phyloP scores from a whole-genome alignment of 495 filamentous ascomycete species.

The Trichoderma parareesei region DNA sequence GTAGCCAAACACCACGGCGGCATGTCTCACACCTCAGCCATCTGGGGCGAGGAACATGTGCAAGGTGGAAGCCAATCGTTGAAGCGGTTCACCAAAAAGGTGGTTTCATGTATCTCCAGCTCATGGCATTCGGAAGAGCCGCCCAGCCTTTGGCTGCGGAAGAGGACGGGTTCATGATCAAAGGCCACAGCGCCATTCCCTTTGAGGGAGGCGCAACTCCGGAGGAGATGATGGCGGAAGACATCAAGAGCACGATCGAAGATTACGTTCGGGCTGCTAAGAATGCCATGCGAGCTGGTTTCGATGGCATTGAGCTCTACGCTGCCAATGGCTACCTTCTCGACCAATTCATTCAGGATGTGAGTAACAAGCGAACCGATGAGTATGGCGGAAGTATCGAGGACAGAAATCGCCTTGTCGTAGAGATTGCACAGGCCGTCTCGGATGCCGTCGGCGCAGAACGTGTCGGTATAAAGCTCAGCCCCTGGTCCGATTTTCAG shows the following conservation, averaged over 20 bases:
- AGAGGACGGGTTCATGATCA: slow-evolving; percentile 32
- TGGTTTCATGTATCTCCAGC: slow-evolving; percentile 55
- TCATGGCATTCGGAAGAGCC: slow-evolving; percentile 61
- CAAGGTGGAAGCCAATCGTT: slow-evolving; percentile 54
- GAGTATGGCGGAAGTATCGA: slow-evolving; percentile 61
- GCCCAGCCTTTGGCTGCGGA: slow-evolving; percentile 34
- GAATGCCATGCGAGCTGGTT: slow-evolving; percentile 60
- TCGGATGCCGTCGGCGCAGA: slow-evolving; percentile 56
- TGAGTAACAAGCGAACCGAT: slow-evolving; percentile 54
- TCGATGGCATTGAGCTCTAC: slow-evolving; percentile 70
- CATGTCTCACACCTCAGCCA: slow-evolving; percentile 51
- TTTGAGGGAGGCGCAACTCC: slow-evolving; percentile 33
- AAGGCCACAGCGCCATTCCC: slow-evolving; percentile 40
- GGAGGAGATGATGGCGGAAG: slow-evolving; percentile 41
- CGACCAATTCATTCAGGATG: slow-evolving; percentile 63
- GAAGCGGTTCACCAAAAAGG: slow-evolving; percentile 59
- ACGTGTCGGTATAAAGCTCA: slow-evolving; percentile 53
- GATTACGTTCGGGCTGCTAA: slow-evolving; percentile 53
- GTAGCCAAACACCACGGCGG: slow-evolving; percentile 48
- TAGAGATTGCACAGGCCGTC: slow-evolving; percentile 59
- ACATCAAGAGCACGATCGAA: slow-evolving; percentile 48
- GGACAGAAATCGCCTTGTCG: slow-evolving; percentile 55
- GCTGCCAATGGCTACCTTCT: slow-evolving; percentile 64
- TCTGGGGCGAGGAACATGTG: slow-evolving; percentile 55
- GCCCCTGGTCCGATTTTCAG: slow-evolving; percentile 58